These are phyloP conservation scores for Ceratocystis eucalypticola DNA, from an alignment of 2,329 filamentous ascomycete species.

Conservation along the genomic window DNA sequence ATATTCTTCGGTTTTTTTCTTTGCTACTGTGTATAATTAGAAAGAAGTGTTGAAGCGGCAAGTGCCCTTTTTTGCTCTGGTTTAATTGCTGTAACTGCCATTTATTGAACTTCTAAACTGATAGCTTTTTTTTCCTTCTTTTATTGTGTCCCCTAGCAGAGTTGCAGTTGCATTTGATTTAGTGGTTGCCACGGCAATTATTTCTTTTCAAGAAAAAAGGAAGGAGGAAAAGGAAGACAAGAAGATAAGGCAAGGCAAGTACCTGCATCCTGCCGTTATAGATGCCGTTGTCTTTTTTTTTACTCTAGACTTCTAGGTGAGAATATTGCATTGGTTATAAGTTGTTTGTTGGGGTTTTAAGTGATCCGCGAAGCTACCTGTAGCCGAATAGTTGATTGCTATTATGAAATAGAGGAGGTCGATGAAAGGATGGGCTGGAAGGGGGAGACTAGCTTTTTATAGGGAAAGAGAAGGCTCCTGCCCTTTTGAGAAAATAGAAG, in stretches of 20 bases:
- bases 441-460: too few relatives aligned
- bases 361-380: too few relatives aligned
- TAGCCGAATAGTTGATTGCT: too few relatives aligned
- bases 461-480: not conserved
- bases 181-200: not conserved
- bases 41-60: too few relatives aligned
- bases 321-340: too few relatives aligned
- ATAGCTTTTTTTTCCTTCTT: not conserved
- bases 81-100: not conserved
- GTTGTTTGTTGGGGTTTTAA: too few relatives aligned
- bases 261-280: slow-evolving; percentile 4
- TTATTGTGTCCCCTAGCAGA: not conserved
- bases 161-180: not conserved
- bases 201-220: not conserved
- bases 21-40: not conserved
- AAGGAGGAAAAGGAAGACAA: not conserved
- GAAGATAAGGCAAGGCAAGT: not conserved
- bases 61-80: not conserved
- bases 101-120: not conserved
- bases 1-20: not conserved
- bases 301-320: not conserved
- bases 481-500: not conserved
- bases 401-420: too few relatives aligned
- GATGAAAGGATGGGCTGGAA: too few relatives aligned
- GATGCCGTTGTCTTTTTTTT: not conserved